A percentile compares a stretch with the other conserved stretches of the same genome.
Conservation (phyloP, 2,329 filamentous ascomycete genomes). For the Monosporascus sp. region DNA sequence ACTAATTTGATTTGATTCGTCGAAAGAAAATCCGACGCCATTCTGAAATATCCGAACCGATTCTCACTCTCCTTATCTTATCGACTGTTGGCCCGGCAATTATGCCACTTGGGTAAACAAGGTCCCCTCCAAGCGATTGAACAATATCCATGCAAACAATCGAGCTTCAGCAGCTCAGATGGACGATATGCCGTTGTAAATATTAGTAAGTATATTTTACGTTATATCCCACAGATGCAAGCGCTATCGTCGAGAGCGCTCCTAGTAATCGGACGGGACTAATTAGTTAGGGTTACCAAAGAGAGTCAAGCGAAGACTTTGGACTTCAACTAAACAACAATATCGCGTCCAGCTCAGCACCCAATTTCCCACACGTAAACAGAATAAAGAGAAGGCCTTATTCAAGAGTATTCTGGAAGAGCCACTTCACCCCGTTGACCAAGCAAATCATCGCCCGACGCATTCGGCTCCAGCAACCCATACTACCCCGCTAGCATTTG, state of each 20-base stretch:
- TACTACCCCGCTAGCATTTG: constrained; percentile 4
- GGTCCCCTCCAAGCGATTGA: not conserved
- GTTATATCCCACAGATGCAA: no score
- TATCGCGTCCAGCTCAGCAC: constrained; percentile 17
- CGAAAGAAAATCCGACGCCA: no score
- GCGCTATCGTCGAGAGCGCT: not conserved
- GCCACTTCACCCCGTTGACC: no score
- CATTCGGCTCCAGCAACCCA: not conserved
- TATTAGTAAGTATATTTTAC: no score
- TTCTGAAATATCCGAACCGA: no score
- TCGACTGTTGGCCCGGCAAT: constrained; percentile 1
- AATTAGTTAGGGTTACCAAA: constrained; percentile 4
- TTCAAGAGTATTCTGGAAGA: no score
- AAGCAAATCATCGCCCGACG: not conserved
- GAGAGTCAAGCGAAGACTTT: constrained; percentile 27
- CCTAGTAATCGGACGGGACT: no score
- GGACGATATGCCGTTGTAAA: no score
- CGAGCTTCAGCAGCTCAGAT: no score
- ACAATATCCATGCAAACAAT: not conserved
- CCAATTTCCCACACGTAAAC: constrained; percentile 12
- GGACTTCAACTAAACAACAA: constrained; percentile 27
- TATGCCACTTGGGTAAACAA: constrained; percentile 2
- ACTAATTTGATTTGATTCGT: no score
- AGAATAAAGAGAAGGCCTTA: not conserved
- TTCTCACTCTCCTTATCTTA: not conserved